Evolutionary conservation across 805 yeast species (phyloP), one percentile per base, ranked within the genome.

Genomic region (Hanseniaspora clermontiae): DNA sequence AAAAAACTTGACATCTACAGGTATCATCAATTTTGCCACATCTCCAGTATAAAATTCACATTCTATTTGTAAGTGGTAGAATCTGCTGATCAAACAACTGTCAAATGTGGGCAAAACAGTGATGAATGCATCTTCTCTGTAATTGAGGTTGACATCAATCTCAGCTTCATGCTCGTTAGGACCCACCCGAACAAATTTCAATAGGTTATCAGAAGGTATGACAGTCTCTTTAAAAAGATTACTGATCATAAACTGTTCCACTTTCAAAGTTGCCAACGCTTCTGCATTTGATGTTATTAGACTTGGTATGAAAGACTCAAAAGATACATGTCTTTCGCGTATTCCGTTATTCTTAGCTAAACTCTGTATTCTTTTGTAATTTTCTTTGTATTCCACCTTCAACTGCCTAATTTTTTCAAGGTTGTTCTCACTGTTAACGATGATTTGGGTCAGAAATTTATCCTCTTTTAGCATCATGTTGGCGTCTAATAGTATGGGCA

Each of bases 31-130:
- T 3, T 6, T 36, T 11, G 40, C 31, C 1, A 8, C 19, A 10
- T 43, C 34, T 9, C 57, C 51, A 10, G n/a, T 53, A 8, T 7
- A 14, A 29, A 53, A 53, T 20, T 46, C 51, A 53, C 57, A 53
- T n/a, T 53, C 47, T 7, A 53, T 34, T 31, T 53, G 37, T n/a
- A 54, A 19, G 17, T 77, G 72, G 64, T 83, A 82, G 17, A 76
- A 65, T 63, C 88, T 72, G 4, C 82, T 76, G n/a, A 81, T 71
- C 56, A 79, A 67, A 66, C 88, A 83, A 51, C 75, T 76, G 61
- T 82, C 86, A 65, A 82, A 83, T 55, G 75, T 75, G 1, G 88
- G 88, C 17, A 80, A 65, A 55, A 83, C 64, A 1, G 81, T 79
- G 49, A 77, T 73, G 49, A 68, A 68, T 40, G 76, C 71, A 55